phyloP scores from a whole-genome alignment of 768 basidiomycete genomes.

The Holtermannia corniformis region DNA sequence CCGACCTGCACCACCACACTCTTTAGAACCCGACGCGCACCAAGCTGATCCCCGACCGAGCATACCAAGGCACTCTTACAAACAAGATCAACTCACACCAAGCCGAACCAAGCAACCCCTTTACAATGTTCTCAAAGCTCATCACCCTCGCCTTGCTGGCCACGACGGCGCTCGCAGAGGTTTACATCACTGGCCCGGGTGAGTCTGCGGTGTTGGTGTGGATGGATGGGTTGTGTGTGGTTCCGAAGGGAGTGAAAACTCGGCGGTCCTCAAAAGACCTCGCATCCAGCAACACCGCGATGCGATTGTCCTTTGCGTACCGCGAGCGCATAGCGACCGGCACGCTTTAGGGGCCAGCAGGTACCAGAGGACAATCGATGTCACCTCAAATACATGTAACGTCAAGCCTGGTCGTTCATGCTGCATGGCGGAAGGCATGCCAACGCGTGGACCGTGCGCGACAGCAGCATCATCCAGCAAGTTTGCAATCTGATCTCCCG shows the following conservation, averaged over 20 bases:
- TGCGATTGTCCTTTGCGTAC: no score
- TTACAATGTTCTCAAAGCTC: conserved; percentile 21
- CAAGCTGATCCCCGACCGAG: background rate
- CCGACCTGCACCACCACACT: background rate
- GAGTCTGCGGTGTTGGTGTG: background rate
- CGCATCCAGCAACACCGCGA: no score
- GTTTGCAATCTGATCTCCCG: no score
- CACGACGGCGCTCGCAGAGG: conserved; percentile 32
- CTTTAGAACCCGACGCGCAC: background rate
- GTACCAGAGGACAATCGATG: no score
- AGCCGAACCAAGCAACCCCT: conserved; percentile 1
- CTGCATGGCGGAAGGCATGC: no score
- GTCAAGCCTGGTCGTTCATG: no score
- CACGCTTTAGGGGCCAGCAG: no score
- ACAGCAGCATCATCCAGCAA: no score
- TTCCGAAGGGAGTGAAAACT: background rate
- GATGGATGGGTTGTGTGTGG: background rate
- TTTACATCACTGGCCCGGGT: conserved; percentile 35
- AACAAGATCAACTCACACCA: background rate
- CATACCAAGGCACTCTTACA: background rate
- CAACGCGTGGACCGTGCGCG: no score
- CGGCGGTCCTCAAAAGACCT: no score
- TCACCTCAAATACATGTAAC: no score
- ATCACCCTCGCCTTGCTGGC: conserved; percentile 16
- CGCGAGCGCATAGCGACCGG: no score